Evolutionary conservation across 306 rosid genomes (phyloP).

Genomic region (Pueraria montana): DNA sequence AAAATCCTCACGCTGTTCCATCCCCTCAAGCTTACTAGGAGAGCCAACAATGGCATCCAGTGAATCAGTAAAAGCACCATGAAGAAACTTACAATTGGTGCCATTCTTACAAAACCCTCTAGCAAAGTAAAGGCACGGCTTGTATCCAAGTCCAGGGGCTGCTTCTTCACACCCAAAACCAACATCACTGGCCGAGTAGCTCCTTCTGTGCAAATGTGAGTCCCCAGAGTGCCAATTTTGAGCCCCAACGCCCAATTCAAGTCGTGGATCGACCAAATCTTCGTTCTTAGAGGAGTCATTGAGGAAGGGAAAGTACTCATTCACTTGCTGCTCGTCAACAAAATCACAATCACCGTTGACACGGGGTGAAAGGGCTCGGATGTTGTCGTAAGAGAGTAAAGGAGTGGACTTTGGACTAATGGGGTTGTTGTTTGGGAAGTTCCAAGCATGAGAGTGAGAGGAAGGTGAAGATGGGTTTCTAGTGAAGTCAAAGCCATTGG

Average conservation of each 20-base stretch:
- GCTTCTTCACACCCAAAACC: constrained; percentile 77
- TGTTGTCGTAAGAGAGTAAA: constrained; percentile 67
- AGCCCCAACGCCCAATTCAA: constrained; percentile 59
- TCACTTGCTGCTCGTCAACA: constrained; percentile 79
- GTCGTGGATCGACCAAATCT: constrained; percentile 69
- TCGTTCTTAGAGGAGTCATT: constrained; percentile 70
- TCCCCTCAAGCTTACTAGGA: constrained; percentile 68
- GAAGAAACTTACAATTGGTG: constrained; percentile 82
- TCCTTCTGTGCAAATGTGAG: constrained; percentile 75
- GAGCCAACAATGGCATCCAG: constrained; percentile 79
- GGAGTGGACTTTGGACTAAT: constrained; percentile 80
- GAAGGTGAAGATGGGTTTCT: constrained; percentile 72
- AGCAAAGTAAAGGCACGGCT: constrained; percentile 92
- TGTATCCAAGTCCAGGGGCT: constrained; percentile 67
- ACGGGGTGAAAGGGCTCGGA: constrained; percentile 58
- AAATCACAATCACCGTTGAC: constrained; percentile 66
- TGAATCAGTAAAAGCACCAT: constrained; percentile 70
- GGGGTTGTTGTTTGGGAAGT: constrained; percentile 67
- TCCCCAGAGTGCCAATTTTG: constrained; percentile 83
- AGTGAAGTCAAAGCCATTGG: constrained; percentile 66
- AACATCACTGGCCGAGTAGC: constrained; percentile 87
- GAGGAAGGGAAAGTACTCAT: constrained; percentile 78
- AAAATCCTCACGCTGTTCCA: constrained; percentile 81
- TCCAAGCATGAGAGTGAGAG: constrained; percentile 62
- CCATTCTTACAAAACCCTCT: constrained; percentile 96